Conservation (phyloP, 495 filamentous ascomycete genomes). For the Penicillium verhagenii region DNA sequence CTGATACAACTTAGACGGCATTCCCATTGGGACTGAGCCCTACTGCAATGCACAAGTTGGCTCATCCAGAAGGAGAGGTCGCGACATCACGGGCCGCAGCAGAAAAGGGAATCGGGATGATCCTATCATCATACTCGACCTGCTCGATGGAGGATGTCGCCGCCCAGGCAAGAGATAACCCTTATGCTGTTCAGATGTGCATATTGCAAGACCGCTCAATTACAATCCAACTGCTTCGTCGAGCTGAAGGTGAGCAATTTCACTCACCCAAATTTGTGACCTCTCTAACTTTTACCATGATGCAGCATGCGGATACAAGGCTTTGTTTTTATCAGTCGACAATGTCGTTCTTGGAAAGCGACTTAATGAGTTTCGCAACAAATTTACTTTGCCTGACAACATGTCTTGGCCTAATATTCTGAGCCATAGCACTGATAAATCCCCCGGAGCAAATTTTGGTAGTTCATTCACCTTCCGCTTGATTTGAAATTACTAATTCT, state of each 20-base stretch:
- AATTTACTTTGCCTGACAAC: conserved; percentile 38
- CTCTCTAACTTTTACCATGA: conserved; percentile 13
- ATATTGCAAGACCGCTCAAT: conserved; percentile 85
- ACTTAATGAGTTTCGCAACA: conserved; percentile 45
- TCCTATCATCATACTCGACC: conserved; percentile 52
- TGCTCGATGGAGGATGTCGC: conserved; percentile 51
- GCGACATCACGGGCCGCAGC: conserved; percentile 73
- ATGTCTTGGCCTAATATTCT: conserved; percentile 32
- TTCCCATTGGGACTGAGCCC: conserved; percentile 87
- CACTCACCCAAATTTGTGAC: neutral
- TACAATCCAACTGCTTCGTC: conserved; percentile 77
- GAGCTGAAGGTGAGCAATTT: conserved; percentile 65
- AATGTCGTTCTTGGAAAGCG: conserved; percentile 76
- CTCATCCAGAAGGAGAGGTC: conserved; percentile 80
- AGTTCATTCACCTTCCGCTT: no score
- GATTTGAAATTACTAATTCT: no score
- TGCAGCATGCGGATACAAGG: conserved; percentile 78
- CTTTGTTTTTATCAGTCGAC: conserved; percentile 91
- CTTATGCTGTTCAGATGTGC: conserved; percentile 71
- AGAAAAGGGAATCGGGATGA: conserved; percentile 64
- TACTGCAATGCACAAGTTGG: conserved; percentile 80
- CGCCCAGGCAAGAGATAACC: conserved; percentile 34
- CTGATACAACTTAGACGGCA: no score
- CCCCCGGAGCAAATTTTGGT: no score
- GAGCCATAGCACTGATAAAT: no score